Percentiles rank a stretch among this genome's conserved stretches.
phyloP scores from a whole-genome alignment of 257 asterid genomes.

The Ilex asprella region DNA sequence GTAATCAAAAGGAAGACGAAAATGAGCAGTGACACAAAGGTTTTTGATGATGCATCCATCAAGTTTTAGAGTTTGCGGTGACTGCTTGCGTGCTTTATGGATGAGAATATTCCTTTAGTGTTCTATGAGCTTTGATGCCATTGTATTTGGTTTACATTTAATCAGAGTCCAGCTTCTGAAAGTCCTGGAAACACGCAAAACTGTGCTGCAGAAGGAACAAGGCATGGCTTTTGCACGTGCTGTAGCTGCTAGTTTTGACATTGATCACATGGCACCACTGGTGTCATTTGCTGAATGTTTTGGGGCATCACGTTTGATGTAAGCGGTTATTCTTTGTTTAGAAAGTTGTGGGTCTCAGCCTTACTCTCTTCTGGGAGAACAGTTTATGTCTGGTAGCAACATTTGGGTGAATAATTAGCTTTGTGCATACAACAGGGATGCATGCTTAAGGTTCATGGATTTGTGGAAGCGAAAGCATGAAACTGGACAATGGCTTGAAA shows the following conservation, averaged over 20 bases:
- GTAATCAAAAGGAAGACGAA: neutral
- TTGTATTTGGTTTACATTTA: constrained; percentile 10
- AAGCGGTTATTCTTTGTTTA: constrained; percentile 10
- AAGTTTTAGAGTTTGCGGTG: constrained; percentile 2
- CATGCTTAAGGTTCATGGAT: constrained; percentile 66
- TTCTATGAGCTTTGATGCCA: neutral
- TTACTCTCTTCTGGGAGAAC: too few relatives aligned
- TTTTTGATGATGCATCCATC: too few relatives aligned
- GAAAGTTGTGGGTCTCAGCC: too few relatives aligned
- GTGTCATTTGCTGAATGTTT: constrained; percentile 81
- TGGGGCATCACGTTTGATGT: constrained; percentile 86
- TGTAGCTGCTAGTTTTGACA: constrained; percentile 88
- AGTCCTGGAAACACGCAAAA: constrained; percentile 82
- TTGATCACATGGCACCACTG: constrained; percentile 59
- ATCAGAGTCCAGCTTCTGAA: constrained; percentile 83
- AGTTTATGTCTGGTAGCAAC: too few relatives aligned
- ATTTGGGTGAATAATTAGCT: too few relatives aligned
- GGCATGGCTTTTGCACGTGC: constrained; percentile 99
- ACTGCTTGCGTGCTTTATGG: neutral
- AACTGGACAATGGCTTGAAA: constrained; percentile 90
- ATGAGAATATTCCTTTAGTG: too few relatives aligned
- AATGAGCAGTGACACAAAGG: neutral
- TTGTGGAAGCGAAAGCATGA: constrained; percentile 94
- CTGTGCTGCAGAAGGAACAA: constrained; percentile 73
- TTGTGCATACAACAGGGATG: constrained; percentile 53